Base-by-base conservation (phyloP, 805 yeast genomes). In the Schizosaccharomyces osmophilus region DNA sequence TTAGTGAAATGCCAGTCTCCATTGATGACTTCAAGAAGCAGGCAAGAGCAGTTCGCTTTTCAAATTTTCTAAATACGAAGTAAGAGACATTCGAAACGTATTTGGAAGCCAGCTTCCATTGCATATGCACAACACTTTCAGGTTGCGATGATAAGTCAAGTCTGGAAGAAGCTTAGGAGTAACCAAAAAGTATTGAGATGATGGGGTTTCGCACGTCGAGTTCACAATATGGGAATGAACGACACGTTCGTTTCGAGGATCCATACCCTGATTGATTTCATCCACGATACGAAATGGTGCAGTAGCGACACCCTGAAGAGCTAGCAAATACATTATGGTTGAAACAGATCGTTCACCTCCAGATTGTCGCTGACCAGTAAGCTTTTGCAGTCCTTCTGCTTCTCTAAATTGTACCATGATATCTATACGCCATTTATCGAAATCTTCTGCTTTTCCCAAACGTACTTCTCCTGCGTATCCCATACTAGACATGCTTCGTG, bases 191-290 rank as follows among this genome's bases (percentile, higher is more conserved):
- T 88, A 90, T 68, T 93, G 98, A 2, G 94, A 81, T 0, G 79
- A 70, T 64, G 77, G 66, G 63, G 78, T 75, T 3, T 73, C 72
- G 68, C 95, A 86, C 0, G 97, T 90, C 59, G 84, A 82, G 62
- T 84, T 82, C 0, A 90, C 95, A 77, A 93, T 82, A 64, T 86
- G 80, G 64, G 80, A 79, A 69, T 90, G 96, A 2, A 93, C 89
- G 73, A 80, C 77, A 64, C 89, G 79, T 71, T 93, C 98, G 68
- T 93, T 93, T 63, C 80, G 80, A 13, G 94, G 85, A 73, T 93
- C 99, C 97, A 93, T 89, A 66, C 98, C 99, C 73, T 93, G 99
- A 70, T 93, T 93, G 64, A 93, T 94, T 74, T 93, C 99, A 72
- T 93, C 99, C 6, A 93, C 96, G 2, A 90, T 89, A 68, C 97